phyloP scores from a whole-genome alignment of 768 basidiomycete genomes.

The Tubosaeta brunneosetosa region DNA sequence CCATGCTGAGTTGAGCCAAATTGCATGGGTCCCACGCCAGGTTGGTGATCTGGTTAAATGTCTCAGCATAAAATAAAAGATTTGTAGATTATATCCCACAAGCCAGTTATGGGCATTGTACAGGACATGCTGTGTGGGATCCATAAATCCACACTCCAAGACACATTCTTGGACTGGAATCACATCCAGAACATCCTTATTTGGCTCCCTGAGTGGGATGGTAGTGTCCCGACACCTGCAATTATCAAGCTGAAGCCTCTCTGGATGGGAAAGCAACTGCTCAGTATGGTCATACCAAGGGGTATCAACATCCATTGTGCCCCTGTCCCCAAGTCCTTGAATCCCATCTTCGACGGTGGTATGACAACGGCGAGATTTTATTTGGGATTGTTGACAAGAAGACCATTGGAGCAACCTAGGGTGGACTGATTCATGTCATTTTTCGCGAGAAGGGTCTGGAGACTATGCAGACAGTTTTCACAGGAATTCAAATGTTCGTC shows the following conservation, averaged over 20 bases:
- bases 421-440: slow-evolving; percentile 92
- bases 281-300: slow-evolving; percentile 87
- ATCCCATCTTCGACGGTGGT: slow-evolving; percentile 88
- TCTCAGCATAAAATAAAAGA: slow-evolving; percentile 1
- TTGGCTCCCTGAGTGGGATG: slow-evolving; percentile 99
- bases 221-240: slow-evolving; percentile 83
- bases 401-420: slow-evolving; percentile 94
- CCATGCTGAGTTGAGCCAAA: slow-evolving; percentile 94
- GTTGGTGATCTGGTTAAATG: slow-evolving; percentile 35
- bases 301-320: slow-evolving; percentile 91
- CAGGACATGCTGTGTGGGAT: slow-evolving; percentile 98
- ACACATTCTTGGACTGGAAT: slow-evolving; percentile 95
- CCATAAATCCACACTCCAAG: slow-evolving; percentile 94
- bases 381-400: slow-evolving; percentile 98
- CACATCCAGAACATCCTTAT: slow-evolving; percentile 96
- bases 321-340: slow-evolving; percentile 71
- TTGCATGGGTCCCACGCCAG: slow-evolving; percentile 97
- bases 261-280: slow-evolving; percentile 97
- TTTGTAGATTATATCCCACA: slow-evolving; percentile 96
- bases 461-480: slow-evolving; percentile 84
- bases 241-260: slow-evolving; percentile 95
- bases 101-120: slow-evolving; percentile 99
- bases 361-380: slow-evolving; percentile 94
- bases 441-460: slow-evolving; percentile 98
- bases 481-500: slow-evolving; percentile 90